Percentiles rank a stretch among this genome's conserved stretches.
Evolutionary conservation across 768 basidiomycete genomes (phyloP).

Genomic region (Mycena rebaudengoi): DNA sequence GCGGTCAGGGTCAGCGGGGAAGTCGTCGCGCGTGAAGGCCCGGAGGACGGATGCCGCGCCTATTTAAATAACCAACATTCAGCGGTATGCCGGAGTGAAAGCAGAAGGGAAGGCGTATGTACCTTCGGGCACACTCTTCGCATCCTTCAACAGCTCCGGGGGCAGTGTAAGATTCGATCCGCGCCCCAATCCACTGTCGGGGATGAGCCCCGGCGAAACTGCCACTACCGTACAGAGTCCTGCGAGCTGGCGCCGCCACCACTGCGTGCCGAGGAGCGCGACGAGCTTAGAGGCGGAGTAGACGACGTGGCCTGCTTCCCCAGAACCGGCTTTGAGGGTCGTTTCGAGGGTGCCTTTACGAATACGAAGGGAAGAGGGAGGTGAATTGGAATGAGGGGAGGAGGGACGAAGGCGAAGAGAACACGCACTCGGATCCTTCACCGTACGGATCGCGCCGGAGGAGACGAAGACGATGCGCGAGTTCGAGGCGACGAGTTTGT

Average conservation of each 20-base stretch:
- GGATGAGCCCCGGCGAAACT: conserved; percentile 22
- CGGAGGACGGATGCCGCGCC: conserved; percentile 14
- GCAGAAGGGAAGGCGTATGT: background rate
- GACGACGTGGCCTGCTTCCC: background rate
- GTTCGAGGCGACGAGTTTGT: conserved; percentile 10
- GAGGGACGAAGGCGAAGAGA: background rate
- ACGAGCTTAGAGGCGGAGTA: conserved; percentile 17
- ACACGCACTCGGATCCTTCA: conserved; percentile 14
- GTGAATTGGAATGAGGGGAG: background rate
- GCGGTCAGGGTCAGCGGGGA: conserved; percentile 13
- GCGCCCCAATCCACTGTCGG: conserved; percentile 3
- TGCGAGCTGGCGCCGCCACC: conserved; percentile 21
- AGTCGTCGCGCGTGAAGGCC: conserved; percentile 14
- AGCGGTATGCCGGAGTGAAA: background rate
- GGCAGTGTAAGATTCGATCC: background rate
- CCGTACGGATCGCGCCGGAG: conserved; percentile 13
- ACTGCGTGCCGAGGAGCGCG: conserved; percentile 12
- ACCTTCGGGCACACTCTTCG: conserved; percentile 1
- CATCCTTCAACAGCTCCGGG: conserved; percentile 5
- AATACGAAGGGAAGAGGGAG: background rate
- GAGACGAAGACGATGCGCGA: conserved; percentile 24
- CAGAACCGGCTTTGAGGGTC: conserved; percentile 1
- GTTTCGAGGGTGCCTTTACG: background rate
- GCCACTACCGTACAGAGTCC: conserved; percentile 11
- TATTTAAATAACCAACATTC: background rate